Evolutionary conservation across 257 asterid species (phyloP).

Genomic region (Forsythia suspensa): DNA sequence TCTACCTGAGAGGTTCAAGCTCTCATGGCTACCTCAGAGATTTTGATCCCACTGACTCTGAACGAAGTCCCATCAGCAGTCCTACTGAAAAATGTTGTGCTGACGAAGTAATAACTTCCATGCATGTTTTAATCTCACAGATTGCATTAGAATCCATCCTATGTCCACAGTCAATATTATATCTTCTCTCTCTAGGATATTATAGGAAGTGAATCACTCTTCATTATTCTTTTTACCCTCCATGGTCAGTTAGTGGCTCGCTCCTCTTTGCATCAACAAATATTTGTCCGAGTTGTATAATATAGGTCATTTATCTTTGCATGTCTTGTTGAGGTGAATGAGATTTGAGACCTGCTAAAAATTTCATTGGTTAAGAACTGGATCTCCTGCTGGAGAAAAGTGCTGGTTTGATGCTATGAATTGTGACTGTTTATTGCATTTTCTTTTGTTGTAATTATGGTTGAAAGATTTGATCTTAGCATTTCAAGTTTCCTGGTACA

Average conservation of each 20-base stretch:
- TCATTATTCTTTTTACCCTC: neutral
- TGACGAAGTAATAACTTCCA: neutral
- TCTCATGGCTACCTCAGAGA: neutral
- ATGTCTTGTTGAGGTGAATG: constrained; percentile 2
- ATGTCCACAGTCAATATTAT: neutral
- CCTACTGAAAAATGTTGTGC: neutral
- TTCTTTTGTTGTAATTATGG: neutral
- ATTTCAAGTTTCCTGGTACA: constrained; percentile 6
- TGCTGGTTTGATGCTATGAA: neutral
- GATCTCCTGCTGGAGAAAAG: neutral
- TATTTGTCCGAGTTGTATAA: neutral
- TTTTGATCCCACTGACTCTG: neutral
- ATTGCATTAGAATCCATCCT: constrained; percentile 5
- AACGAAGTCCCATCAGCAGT: neutral
- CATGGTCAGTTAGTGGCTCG: neutral
- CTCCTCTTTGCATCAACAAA: neutral
- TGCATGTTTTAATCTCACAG: neutral
- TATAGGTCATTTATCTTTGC: neutral
- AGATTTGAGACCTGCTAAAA: neutral
- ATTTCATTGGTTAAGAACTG: neutral
- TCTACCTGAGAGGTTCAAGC: neutral
- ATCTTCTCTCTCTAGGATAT: neutral
- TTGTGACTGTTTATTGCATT: neutral
- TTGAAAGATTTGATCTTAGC: neutral
- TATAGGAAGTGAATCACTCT: neutral